Evolutionary conservation across 73 alveolate genomes (phyloP).

Genomic region (Tetrahymena malaccensis): DNA sequence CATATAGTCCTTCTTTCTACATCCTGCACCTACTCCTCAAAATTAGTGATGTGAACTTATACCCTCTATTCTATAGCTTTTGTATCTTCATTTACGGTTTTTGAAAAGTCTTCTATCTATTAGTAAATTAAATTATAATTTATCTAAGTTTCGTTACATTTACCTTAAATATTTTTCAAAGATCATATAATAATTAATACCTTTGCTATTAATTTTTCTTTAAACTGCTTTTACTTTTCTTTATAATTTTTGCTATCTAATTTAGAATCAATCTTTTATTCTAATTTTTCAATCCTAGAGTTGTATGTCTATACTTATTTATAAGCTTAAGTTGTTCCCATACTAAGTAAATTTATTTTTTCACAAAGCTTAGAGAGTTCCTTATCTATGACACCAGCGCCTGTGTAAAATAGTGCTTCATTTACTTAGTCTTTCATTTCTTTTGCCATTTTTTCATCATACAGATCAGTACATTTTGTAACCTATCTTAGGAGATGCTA

Average conservation of each 20-base stretch:
- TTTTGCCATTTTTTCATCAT: conserved; percentile 26
- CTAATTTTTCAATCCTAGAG: conserved; percentile 23
- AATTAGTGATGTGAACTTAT: conserved; percentile 5
- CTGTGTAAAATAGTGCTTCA: conserved; percentile 2
- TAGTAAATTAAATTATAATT: neutral
- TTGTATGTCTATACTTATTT: conserved; percentile 7
- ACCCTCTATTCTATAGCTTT: conserved; percentile 13
- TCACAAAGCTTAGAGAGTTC: conserved; percentile 12
- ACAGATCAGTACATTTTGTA: neutral
- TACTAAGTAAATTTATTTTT: conserved; percentile 14
- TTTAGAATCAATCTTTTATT: conserved; percentile 12
- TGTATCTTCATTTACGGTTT: neutral
- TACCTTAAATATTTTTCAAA: neutral
- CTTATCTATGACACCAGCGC: conserved; percentile 17
- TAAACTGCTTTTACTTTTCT: conserved; percentile 26
- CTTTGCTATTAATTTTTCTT: neutral
- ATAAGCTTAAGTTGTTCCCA: neutral
- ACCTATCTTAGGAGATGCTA: neutral
- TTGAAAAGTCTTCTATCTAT: conserved; percentile 20
- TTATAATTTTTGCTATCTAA: conserved; percentile 24
- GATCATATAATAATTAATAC: neutral
- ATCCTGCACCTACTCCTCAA: conserved; percentile 30
- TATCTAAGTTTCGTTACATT: neutral
- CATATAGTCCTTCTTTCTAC: conserved; percentile 41
- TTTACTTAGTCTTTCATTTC: conserved; percentile 11